Evolutionary conservation across 2,329 filamentous ascomycete genomes (phyloP).

Genomic region (Fusarium dlaminii): DNA sequence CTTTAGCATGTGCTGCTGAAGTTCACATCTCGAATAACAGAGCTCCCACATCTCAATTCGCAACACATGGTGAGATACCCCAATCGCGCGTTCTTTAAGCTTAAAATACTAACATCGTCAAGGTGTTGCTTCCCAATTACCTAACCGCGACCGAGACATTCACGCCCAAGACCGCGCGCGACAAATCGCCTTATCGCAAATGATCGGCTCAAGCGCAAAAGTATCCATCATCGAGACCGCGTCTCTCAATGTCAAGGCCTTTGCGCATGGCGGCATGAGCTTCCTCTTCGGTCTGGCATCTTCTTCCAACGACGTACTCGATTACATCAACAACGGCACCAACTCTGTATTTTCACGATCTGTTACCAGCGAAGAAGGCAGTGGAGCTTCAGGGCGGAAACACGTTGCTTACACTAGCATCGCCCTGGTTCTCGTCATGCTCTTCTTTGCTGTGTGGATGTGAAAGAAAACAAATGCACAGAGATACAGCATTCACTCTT

Average conservation of each 20-base stretch:
- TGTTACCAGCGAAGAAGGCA: slow-evolving; percentile 69
- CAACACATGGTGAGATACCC: slow-evolving; percentile 32
- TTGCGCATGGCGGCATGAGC: slow-evolving; percentile 84
- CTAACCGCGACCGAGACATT: slow-evolving; percentile 76
- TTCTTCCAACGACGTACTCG: slow-evolving; percentile 79
- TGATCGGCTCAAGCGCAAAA: slow-evolving; percentile 82
- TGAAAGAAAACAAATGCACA: neutral
- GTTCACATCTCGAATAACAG: slow-evolving; percentile 29
- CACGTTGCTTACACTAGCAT: slow-evolving; percentile 43
- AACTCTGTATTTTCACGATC: slow-evolving; percentile 85
- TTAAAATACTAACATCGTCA: slow-evolving; percentile 12
- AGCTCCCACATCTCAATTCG: slow-evolving; percentile 33
- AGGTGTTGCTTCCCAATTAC: slow-evolving; percentile 79
- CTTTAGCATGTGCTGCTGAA: slow-evolving; percentile 17
- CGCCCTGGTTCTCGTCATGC: slow-evolving; percentile 42
- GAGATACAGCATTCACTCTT: slow-evolving; percentile 1
- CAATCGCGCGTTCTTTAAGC: neutral
- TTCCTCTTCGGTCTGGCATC: slow-evolving; percentile 82
- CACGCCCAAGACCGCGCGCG: slow-evolving; percentile 79
- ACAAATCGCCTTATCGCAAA: slow-evolving; percentile 81
- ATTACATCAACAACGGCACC: slow-evolving; percentile 89
- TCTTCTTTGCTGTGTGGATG: slow-evolving; percentile 44
- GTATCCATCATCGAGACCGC: slow-evolving; percentile 85
- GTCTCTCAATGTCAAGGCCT: slow-evolving; percentile 79
- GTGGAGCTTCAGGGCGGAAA: slow-evolving; percentile 59